Evolutionary conservation across 2,329 filamentous ascomycete species (phyloP), one percentile per base, ranked within the genome.

Genomic region (Dactylellina parvicollis): DNA sequence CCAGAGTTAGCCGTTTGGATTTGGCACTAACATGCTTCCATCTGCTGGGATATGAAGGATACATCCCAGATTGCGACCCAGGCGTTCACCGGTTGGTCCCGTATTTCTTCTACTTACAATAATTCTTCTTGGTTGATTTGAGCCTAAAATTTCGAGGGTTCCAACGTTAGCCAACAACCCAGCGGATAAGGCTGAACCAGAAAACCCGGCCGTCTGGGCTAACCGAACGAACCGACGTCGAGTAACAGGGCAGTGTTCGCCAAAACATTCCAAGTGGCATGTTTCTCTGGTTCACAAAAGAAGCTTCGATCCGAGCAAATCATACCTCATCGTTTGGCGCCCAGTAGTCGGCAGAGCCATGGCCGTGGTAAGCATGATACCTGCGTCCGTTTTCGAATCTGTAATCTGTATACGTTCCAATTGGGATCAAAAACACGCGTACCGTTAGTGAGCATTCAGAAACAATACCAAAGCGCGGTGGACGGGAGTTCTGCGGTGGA

Each of bases 271-370:
- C 67, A 65, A 72, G 40, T 22, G 67, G 67, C 46, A 72, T 47
- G 52, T 59, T 59, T 72, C 36, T 34, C 16, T 30, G 14, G 9
- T 20, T 49, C 46, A 24, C 20, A 16, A 28, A 30, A 34, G 56
- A 56, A 49, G n/a, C 16, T 8, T 10, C 24, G 28, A 32, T 22
- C 32, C 16, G 34, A 36, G 26, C 59, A 72, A 65, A 65, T 54
- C 59, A 54, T 72, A 72, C 67, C 67, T 72, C 67, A 72, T 72
- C 67, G 16, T 72, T 72, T 36, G 67, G 67, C 42, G 67, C 67
- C 67, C 67, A 72, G 59, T 72, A 72, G 20, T 50, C 32, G 24
- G 40, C 59, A 34, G 49, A 49, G 18, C 46, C 55, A 12, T 54
- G 55, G n/a, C n/a, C n/a, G 34, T 57, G 55, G 24, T 74, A 74